Conservation (phyloP, 331 rosid genomes). For the Quercus tomentella region DNA sequence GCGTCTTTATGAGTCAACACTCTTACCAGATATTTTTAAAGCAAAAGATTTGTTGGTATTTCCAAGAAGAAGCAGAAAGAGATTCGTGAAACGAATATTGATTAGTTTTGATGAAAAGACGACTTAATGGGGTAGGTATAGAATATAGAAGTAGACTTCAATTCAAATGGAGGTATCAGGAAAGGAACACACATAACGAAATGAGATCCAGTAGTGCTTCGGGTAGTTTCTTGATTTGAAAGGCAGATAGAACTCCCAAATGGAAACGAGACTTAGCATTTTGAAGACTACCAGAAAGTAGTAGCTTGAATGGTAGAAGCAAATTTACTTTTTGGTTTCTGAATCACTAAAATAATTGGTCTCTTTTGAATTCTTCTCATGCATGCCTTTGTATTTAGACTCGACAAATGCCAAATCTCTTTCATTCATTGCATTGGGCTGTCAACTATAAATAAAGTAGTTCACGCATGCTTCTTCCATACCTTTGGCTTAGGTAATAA, state of each 20-base stretch:
- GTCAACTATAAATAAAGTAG: not conserved
- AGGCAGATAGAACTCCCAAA: not conserved
- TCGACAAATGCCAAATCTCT: not conserved
- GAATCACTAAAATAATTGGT: not conserved
- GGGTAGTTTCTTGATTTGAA: not conserved
- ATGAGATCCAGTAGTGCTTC: not conserved
- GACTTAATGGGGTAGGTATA: not conserved
- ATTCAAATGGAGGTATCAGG: not conserved
- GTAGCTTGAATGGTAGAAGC: not conserved
- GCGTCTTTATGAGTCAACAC: not conserved
- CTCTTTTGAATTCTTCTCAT: not conserved
- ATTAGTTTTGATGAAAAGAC: not conserved
- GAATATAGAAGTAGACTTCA: not conserved
- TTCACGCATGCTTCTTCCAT: not conserved
- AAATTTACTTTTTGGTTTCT: not conserved
- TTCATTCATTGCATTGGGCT: not conserved
- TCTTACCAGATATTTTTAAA: not conserved
- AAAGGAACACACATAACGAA: not conserved
- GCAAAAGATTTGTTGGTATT: not conserved
- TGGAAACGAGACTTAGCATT: not conserved
- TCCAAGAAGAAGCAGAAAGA: not conserved
- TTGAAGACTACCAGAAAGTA: not conserved
- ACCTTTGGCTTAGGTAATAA: not conserved
- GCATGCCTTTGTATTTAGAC: not conserved
- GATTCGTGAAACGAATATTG: not conserved